Evolutionary conservation across 2,329 filamentous ascomycete species (phyloP), one percentile per base, ranked within the genome.

Genomic region (Paecilomyces sp.): DNA sequence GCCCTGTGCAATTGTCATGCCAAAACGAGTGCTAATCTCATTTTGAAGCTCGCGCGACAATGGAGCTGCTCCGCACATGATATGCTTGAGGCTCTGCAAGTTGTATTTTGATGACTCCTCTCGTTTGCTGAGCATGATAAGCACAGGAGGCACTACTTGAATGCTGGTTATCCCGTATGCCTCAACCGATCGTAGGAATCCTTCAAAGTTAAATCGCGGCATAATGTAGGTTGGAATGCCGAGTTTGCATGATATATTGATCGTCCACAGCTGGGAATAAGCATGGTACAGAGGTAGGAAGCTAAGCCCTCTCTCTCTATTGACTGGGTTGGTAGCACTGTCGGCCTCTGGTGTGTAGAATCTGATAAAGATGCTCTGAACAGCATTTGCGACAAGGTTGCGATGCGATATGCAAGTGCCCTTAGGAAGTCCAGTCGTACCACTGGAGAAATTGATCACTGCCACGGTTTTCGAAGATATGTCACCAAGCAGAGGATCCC

Each of bases 381-480:
- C 31, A 15, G 85, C 83, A 69, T 93, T 93, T 62, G 89, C 82
- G 52, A 92, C 83, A 67, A 91, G 90, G 65, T 91, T 89, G 61
- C 80, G 78, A 73, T 95, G 91, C n/a, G 86, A 85, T 64, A 94
- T 88, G 74, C 89, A 86, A 13, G 94, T 91, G 11, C 91, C 91
- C 71, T 95, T 95, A 9, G 91, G 90, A 3, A 91, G 81, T 6
- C 91, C 91, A 0, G 91, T 95, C 1, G 89, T 92, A 11, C 90
- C 77, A 56, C 71, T 74, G 64, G 85, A 89, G 75, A 93, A 95
- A 73, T 95, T 94, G 62, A 95, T 82, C 25, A 85, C 87, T 65
- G 88, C 85, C 1, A 84, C 83, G 4, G 68, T 74, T 8, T 61
- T 50, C 54, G 25, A 22, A 28, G 62, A 52, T 9, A 71, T 59